Conservation (phyloP, 2,329 filamentous ascomycete genomes). For the Arthroderma sp. region DNA sequence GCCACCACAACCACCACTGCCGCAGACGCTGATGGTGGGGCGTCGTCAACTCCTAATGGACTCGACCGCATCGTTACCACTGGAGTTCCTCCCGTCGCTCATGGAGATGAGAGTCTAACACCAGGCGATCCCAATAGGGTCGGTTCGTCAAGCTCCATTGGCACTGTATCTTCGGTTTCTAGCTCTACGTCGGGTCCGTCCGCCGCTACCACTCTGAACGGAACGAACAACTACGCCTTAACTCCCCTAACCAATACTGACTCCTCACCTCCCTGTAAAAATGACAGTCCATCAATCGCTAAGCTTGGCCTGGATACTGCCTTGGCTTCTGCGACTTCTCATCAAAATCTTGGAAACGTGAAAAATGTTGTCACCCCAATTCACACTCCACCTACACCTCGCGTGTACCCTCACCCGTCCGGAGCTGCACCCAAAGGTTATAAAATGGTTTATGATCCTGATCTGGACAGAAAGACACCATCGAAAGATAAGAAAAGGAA, state of each 20-base stretch:
- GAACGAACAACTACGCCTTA: slow-evolving; percentile 39
- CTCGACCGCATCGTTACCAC: no score
- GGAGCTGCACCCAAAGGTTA: slow-evolving; percentile 43
- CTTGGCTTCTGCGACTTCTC: slow-evolving; percentile 14
- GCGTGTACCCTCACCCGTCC: slow-evolving; percentile 37
- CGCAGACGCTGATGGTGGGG: slow-evolving; percentile 5
- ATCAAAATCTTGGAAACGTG: slow-evolving; percentile 16
- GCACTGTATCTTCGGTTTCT: slow-evolving; percentile 59
- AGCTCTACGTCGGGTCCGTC: slow-evolving; percentile 41
- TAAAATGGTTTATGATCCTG: slow-evolving; percentile 50
- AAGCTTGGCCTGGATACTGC: slow-evolving; percentile 17
- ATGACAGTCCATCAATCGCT: slow-evolving; percentile 38
- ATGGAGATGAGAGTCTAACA: slow-evolving; percentile 9
- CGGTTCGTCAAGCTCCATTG: slow-evolving; percentile 60
- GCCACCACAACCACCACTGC: neutral
- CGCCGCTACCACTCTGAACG: slow-evolving; percentile 44
- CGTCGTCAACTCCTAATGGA: neutral
- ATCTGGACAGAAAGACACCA: slow-evolving; percentile 44
- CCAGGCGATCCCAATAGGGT: slow-evolving; percentile 43
- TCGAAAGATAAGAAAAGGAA: slow-evolving; percentile 44
- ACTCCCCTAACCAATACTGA: slow-evolving; percentile 55
- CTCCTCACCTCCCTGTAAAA: slow-evolving; percentile 48
- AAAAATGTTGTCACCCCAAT: slow-evolving; percentile 27
- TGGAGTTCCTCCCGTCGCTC: neutral
- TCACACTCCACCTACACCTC: slow-evolving; percentile 32